Evolutionary conservation across 75 land plant species (phyloP).

Genomic region (Pinus tabuliformis): DNA sequence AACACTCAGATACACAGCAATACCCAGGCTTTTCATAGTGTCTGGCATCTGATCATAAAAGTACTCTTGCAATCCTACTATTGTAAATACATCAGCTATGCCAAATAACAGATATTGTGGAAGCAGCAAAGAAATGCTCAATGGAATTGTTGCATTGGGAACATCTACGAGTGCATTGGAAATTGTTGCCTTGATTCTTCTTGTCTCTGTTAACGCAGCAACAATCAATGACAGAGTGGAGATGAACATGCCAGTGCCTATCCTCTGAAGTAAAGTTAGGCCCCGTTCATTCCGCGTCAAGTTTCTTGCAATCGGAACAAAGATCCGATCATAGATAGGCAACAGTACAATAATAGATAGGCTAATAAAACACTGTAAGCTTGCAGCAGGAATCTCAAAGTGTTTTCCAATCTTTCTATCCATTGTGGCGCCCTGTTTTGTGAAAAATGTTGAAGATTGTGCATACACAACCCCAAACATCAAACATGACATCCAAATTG

Average conservation of each 20-base stretch:
- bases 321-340: slow-evolving; percentile 71
- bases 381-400: slow-evolving; percentile 84
- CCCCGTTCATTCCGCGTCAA: slow-evolving; percentile 58
- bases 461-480: slow-evolving; percentile 80
- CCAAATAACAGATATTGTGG: slow-evolving; percentile 91
- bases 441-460: slow-evolving; percentile 80
- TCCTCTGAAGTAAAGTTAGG: slow-evolving; percentile 68
- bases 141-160: slow-evolving; percentile 18
- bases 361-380: slow-evolving; percentile 62
- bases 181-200: slow-evolving; percentile 30
- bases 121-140: slow-evolving; percentile 74
- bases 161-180: slow-evolving; percentile 10
- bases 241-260: slow-evolving; percentile 76
- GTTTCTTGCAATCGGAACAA: slow-evolving; percentile 42
- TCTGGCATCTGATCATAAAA: slow-evolving; percentile 80
- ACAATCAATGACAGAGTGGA: slow-evolving; percentile 70
- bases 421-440: slow-evolving; percentile 80
- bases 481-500: slow-evolving; percentile 74
- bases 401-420: slow-evolving; percentile 39
- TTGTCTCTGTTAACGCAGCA: slow-evolving; percentile 58
- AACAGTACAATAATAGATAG: slow-evolving; percentile 63
- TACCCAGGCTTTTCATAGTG: slow-evolving; percentile 77
- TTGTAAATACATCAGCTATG: slow-evolving; percentile 83
- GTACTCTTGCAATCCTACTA: slow-evolving; percentile 92
- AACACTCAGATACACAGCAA: slow-evolving; percentile 65